phyloP scores from a whole-genome alignment of 1,139 yeast genomes.

The Geotrichum aggregatum region DNA sequence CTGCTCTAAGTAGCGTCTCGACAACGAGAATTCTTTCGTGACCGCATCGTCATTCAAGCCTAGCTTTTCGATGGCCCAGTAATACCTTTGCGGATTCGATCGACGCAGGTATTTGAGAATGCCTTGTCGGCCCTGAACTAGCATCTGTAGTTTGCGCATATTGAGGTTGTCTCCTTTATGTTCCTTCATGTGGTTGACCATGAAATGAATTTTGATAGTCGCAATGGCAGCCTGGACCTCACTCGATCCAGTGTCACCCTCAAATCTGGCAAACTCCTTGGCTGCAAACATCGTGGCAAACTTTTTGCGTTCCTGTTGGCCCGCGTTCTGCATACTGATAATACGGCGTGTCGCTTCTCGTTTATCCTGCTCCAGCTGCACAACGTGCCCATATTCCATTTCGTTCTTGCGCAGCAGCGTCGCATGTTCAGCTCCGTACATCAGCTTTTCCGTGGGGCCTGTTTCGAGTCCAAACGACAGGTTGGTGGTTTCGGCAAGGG shows the following conservation, averaged over 20 bases:
- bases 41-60: slow-evolving; percentile 82
- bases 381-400: slow-evolving; percentile 29
- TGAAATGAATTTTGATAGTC: slow-evolving; percentile 74
- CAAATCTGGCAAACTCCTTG: slow-evolving; percentile 72
- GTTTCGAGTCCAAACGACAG: slow-evolving; percentile 40
- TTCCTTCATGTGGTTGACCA: slow-evolving; percentile 70
- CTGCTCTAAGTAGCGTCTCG: slow-evolving; percentile 77
- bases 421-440: slow-evolving; percentile 73
- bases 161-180: slow-evolving; percentile 70
- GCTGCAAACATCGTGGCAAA: slow-evolving; percentile 63
- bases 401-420: slow-evolving; percentile 42
- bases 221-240: slow-evolving; percentile 93
- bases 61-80: slow-evolving; percentile 77
- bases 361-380: slow-evolving; percentile 53
- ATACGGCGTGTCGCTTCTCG: slow-evolving; percentile 69
- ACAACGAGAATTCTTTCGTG: slow-evolving; percentile 76
- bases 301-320: slow-evolving; percentile 53
- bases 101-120: slow-evolving; percentile 75
- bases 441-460: slow-evolving; percentile 65
- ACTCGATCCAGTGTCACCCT: slow-evolving; percentile 91
- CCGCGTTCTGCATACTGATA: slow-evolving; percentile 67
- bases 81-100: slow-evolving; percentile 75
- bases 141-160: slow-evolving; percentile 66
- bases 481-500: slow-evolving; percentile 59
- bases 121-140: slow-evolving; percentile 85